Conservation (phyloP, 768 basidiomycete genomes). For the Suillus ampliporus region DNA sequence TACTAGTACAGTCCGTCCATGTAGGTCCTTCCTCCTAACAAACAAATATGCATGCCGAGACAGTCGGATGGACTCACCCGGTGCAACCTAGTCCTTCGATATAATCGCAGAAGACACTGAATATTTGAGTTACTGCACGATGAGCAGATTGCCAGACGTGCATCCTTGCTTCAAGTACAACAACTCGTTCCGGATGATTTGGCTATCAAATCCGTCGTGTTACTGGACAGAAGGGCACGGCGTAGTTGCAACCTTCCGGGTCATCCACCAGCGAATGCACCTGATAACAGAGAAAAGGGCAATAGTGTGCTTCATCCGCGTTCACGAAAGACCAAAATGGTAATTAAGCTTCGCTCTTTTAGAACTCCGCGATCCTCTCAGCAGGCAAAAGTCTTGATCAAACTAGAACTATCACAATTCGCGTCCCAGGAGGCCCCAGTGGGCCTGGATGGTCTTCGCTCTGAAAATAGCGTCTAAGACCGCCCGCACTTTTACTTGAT, state of each 20-base stretch:
- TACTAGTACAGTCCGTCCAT: slow-evolving; percentile 1
- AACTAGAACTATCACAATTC: background rate
- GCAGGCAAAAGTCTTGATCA: background rate
- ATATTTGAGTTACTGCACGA: background rate
- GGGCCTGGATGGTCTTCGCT: background rate
- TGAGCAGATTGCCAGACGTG: background rate
- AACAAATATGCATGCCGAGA: background rate
- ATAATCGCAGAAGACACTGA: background rate
- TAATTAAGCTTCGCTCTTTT: background rate
- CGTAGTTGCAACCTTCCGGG: too few species aligned
- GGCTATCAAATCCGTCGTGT: background rate
- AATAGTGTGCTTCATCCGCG: background rate
- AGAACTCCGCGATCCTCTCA: background rate
- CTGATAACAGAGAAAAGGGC: slow-evolving; percentile 3
- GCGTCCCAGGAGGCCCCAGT: background rate
- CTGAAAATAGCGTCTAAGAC: background rate
- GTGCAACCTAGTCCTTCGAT: background rate
- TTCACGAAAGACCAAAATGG: background rate
- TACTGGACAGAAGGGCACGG: background rate
- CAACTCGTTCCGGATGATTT: background rate
- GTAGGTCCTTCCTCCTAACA: slow-evolving; percentile 3
- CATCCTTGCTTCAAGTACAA: background rate
- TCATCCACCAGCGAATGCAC: background rate
- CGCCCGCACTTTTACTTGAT: background rate
- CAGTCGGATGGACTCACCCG: background rate